A percentile compares a stretch with the other conserved stretches of the same genome.
These are phyloP conservation scores for Radiomyces spectabilis DNA, from an alignment of 192 early-diverging fungal species.

Conservation along the genomic window DNA sequence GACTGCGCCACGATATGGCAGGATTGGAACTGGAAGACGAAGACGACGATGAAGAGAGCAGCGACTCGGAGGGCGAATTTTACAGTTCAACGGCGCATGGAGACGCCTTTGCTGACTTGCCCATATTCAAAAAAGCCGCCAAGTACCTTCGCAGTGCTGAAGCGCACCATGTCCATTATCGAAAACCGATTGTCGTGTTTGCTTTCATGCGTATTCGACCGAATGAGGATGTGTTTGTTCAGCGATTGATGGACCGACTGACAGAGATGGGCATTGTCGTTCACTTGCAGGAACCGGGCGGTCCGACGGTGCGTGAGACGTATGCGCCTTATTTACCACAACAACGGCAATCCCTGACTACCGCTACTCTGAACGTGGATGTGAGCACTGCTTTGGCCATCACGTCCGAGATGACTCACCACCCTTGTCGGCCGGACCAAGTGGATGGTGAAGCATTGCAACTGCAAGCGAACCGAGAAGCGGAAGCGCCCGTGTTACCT, in stretches of 20 bases:
- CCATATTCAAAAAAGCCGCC: constrained; percentile 25
- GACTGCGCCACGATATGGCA: constrained; percentile 37
- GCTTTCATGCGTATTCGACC: constrained; percentile 20
- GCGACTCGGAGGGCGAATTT: background rate
- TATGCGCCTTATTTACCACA: background rate
- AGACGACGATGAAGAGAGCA: constrained; percentile 27
- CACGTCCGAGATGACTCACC: constrained; percentile 33
- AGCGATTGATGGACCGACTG: constrained; percentile 14
- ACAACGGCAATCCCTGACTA: too few relatives aligned
- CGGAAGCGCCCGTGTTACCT: constrained; percentile 22
- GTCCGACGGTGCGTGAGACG: background rate
- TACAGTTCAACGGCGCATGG: background rate
- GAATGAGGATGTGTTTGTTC: constrained; percentile 20
- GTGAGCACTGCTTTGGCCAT: constrained; percentile 40
- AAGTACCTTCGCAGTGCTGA: constrained; percentile 13
- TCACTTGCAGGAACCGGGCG: background rate
- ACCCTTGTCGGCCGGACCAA: constrained; percentile 13
- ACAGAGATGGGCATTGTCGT: constrained; percentile 14
- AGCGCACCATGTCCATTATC: constrained; percentile 21
- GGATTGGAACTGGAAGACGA: constrained; percentile 30
- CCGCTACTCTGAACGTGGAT: constrained; percentile 34
- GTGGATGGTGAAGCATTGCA: constrained; percentile 30
- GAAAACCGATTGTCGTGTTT: constrained; percentile 22
- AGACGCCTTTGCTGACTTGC: constrained; percentile 4
- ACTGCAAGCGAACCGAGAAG: constrained; percentile 36